Conservation (phyloP, 176 grass and related monocot species). For the Hordeum marinum region DNA sequence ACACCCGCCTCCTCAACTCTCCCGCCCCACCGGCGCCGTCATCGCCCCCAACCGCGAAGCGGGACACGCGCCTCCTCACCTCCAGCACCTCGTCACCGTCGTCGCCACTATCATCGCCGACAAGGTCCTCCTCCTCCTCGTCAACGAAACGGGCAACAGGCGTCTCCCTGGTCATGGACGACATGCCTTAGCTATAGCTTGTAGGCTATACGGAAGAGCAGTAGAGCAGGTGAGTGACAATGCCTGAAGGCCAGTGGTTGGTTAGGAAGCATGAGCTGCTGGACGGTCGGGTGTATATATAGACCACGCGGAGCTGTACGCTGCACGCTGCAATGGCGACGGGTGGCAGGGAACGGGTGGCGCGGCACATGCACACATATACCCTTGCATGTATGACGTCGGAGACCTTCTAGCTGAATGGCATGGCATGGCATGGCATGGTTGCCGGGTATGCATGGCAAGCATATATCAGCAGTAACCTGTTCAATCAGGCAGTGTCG, state of each 20-base stretch:
- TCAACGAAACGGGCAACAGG: not conserved
- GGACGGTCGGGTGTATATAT: conserved; percentile 13
- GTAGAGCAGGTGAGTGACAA: conserved; percentile 30
- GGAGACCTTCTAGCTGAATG: not conserved
- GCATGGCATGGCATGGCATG: not conserved
- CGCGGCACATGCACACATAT: not conserved
- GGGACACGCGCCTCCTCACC: conserved; percentile 29
- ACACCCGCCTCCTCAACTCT: conserved; percentile 15
- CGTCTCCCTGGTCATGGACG: not conserved
- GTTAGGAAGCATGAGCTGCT: not conserved
- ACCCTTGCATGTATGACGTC: not conserved
- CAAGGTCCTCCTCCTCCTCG: not conserved
- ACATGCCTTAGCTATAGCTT: conserved; percentile 7
- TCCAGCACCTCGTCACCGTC: not conserved
- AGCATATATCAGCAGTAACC: conserved; percentile 30
- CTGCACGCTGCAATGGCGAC: conserved; percentile 17
- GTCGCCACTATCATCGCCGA: not conserved
- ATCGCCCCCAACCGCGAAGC: conserved; percentile 36
- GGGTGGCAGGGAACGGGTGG: conserved; percentile 10
- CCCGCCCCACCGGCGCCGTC: not conserved
- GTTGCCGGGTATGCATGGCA: conserved; percentile 27
- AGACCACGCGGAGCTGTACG: not conserved
- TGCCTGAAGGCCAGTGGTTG: not conserved
- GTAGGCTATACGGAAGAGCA: not conserved
- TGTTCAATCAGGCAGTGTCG: conserved; percentile 24